Percentiles rank a stretch among this genome's conserved stretches.
Evolutionary conservation across 768 basidiomycete species (phyloP).

Genomic region (Holtermanniella nyarrowii): DNA sequence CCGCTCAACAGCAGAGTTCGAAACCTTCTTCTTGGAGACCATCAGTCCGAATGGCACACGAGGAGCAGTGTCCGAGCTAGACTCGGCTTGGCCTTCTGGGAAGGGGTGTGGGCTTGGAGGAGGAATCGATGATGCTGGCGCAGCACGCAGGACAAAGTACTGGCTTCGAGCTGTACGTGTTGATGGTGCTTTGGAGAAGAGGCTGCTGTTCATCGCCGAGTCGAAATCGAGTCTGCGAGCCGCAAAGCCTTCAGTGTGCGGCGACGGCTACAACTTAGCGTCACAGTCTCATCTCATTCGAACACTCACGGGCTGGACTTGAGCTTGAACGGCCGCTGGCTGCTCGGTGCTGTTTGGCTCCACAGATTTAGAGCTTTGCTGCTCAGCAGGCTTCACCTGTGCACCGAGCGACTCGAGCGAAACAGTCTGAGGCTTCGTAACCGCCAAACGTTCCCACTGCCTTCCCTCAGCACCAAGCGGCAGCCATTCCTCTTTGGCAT

Average conservation of each 20-base stretch:
- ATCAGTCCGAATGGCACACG: neutral
- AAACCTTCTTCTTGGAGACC: neutral
- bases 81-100: too few species aligned
- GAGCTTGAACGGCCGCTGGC: neutral
- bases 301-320: too few species aligned
- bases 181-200: neutral
- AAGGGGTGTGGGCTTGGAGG: neutral
- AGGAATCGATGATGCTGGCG: neutral
- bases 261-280: neutral
- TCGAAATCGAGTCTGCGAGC: neutral
- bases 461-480: conserved; percentile 22
- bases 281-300: too few species aligned
- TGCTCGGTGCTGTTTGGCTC: neutral
- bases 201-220: neutral
- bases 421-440: conserved; percentile 3
- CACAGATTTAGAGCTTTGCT: too few species aligned
- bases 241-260: neutral
- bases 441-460: conserved; percentile 29
- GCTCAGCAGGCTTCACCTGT: too few species aligned
- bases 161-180: neutral
- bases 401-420: neutral
- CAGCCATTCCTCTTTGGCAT: conserved; percentile 33
- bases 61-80: neutral
- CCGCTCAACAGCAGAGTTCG: neutral
- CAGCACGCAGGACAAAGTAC: neutral